Evolutionary conservation across 768 basidiomycete species (phyloP).

Genomic region (Auriscalpium orientale): DNA sequence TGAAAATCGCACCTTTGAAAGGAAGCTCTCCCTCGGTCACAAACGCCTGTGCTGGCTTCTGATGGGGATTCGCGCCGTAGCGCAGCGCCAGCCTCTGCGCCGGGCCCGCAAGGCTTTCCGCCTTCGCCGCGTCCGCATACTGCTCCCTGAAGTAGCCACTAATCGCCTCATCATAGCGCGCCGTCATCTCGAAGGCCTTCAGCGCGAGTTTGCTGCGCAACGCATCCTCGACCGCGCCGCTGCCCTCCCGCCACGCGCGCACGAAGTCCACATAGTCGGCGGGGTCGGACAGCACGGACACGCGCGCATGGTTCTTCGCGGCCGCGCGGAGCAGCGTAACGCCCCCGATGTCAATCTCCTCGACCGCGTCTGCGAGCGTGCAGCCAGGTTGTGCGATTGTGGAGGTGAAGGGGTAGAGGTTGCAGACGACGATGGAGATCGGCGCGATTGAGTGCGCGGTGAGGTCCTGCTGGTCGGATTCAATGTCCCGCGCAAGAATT

Average conservation of each 20-base stretch:
- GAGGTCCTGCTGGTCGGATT: constrained; percentile 85
- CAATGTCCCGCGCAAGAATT: constrained; percentile 88
- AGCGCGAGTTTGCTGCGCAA: constrained; percentile 78
- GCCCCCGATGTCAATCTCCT: constrained; percentile 98
- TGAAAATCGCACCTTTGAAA: constrained; percentile 65
- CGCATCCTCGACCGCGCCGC: constrained; percentile 66
- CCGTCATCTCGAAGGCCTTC: constrained; percentile 97
- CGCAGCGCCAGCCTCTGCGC: constrained; percentile 83
- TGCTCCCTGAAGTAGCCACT: constrained; percentile 94
- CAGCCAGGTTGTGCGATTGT: constrained; percentile 86
- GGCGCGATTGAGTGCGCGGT: constrained; percentile 77
- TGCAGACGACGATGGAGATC: constrained; percentile 97
- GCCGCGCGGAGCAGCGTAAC: constrained; percentile 96
- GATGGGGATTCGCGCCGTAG: constrained; percentile 98
- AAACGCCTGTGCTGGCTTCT: constrained; percentile 96
- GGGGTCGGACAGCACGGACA: constrained; percentile 84
- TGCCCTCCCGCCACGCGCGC: constrained; percentile 61
- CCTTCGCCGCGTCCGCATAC: constrained; percentile 78
- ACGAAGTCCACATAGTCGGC: constrained; percentile 82
- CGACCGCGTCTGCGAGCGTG: constrained; percentile 87
- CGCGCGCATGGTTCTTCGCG: constrained; percentile 95
- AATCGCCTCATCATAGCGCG: constrained; percentile 91
- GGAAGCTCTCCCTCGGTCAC: constrained; percentile 84
- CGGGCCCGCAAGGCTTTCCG: constrained; percentile 54
- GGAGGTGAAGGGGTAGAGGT: constrained; percentile 93